phyloP scores from a whole-genome alignment of 371 early-diverging fungal genomes.

The Actinomortierella wolfii region DNA sequence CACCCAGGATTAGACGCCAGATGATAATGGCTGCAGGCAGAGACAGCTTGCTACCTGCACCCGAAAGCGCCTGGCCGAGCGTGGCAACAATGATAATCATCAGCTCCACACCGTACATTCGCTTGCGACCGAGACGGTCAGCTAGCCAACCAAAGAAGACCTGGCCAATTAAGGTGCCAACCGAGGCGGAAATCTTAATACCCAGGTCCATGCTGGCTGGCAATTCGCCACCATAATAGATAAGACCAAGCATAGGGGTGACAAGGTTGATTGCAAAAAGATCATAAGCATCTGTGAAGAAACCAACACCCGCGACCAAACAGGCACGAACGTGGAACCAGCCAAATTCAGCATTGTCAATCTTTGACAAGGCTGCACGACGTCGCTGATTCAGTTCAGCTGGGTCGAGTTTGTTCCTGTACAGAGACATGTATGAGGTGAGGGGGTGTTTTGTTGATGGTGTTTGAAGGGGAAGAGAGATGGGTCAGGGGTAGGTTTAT shows the following conservation, averaged over 20 bases:
- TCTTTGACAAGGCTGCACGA: constrained; percentile 49
- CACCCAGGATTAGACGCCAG: constrained; percentile 85
- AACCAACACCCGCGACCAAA: constrained; percentile 85
- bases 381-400: constrained; percentile 42
- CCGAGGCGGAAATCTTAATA: constrained; percentile 80
- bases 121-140: constrained; percentile 82
- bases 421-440: constrained; percentile 14
- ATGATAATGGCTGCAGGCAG: constrained; percentile 75
- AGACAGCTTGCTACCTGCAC: constrained; percentile 60
- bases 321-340: constrained; percentile 86
- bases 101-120: constrained; percentile 86
- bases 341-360: constrained; percentile 60
- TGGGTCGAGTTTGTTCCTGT: constrained; percentile 27
- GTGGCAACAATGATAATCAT: constrained; percentile 81
- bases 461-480: too few species aligned
- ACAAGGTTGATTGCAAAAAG: constrained; percentile 85
- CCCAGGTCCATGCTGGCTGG: constrained; percentile 71
- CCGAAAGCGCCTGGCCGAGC: constrained; percentile 79
- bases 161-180: constrained; percentile 87
- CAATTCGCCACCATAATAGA: constrained; percentile 63
- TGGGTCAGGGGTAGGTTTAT: too few species aligned
- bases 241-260: constrained; percentile 79
- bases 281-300: constrained; percentile 91
- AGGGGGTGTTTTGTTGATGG: too few species aligned
- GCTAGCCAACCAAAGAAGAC: constrained; percentile 85